These are phyloP conservation scores for Mortierella sp. DNA, from an alignment of 371 early-diverging fungal genomes.

Conservation along the genomic window DNA sequence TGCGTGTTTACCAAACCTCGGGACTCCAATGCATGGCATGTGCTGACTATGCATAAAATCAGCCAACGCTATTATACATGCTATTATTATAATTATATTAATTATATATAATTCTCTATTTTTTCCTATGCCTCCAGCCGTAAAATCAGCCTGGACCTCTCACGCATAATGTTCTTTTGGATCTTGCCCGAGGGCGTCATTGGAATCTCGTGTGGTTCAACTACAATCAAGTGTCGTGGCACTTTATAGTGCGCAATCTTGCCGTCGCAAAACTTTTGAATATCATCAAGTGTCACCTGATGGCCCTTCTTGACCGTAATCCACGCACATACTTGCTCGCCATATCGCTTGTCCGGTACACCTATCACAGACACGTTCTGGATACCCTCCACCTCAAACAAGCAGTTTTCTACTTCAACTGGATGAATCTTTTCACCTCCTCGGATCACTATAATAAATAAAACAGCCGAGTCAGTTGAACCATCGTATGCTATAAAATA, in stretches of 20 bases:
- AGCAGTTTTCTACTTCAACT: constrained; percentile 59
- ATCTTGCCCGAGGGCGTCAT: constrained; percentile 60
- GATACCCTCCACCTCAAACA: constrained; percentile 55
- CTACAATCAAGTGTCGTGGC: constrained; percentile 49
- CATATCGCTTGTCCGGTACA: constrained; percentile 57
- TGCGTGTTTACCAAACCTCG: too few species aligned
- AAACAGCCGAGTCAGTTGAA: not conserved
- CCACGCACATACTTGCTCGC: constrained; percentile 63
- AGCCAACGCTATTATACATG: too few species aligned
- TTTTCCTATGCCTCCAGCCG: not conserved
- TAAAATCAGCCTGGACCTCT: constrained; percentile 34
- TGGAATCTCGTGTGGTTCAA: constrained; percentile 52
- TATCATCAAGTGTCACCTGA: constrained; percentile 28
- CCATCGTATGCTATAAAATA: too few species aligned
- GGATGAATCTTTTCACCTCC: constrained; percentile 65
- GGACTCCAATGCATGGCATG: not conserved
- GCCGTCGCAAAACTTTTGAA: constrained; percentile 54
- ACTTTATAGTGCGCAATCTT: constrained; percentile 59
- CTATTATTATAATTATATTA: not conserved
- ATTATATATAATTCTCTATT: not conserved
- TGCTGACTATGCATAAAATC: not conserved
- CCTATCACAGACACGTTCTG: constrained; percentile 60
- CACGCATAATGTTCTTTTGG: constrained; percentile 57
- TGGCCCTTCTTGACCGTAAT: constrained; percentile 39
- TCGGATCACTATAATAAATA: constrained; percentile 57